A percentile compares a stretch with the other conserved stretches of the same genome.
Conservation (phyloP, 2,329 filamentous ascomycete genomes). For the Apiospora rasikravindrae region DNA sequence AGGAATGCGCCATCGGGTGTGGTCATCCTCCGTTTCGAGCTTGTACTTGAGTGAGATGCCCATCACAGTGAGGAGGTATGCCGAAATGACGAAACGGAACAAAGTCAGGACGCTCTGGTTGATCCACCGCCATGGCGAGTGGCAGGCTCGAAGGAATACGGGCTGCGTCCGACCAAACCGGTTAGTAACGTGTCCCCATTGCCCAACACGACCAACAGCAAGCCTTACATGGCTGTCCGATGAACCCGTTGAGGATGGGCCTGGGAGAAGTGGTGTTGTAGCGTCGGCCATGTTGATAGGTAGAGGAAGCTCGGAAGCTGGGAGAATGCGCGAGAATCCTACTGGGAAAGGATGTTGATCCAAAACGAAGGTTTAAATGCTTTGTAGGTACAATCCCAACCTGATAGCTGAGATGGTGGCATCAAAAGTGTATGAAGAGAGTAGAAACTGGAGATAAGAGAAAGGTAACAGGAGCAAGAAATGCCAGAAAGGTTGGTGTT, state of each 20-base stretch:
- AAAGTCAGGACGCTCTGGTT: conserved; percentile 51
- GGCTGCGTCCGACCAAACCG: conserved; percentile 41
- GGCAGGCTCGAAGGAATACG: conserved; percentile 56
- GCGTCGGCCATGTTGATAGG: conserved; percentile 32
- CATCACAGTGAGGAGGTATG: conserved; percentile 48
- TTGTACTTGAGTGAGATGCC: conserved; percentile 53
- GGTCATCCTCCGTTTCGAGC: conserved; percentile 45
- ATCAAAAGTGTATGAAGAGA: neutral
- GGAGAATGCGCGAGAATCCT: neutral
- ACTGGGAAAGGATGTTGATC: conserved; percentile 12
- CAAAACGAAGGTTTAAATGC: conserved; percentile 10
- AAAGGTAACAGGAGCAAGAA: neutral
- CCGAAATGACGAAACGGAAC: conserved; percentile 48
- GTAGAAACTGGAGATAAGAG: neutral
- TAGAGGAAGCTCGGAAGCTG: neutral
- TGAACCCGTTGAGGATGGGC: conserved; percentile 27
- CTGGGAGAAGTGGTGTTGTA: conserved; percentile 36
- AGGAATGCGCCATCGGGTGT: conserved; percentile 47
- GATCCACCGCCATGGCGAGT: conserved; percentile 56
- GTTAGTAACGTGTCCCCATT: neutral
- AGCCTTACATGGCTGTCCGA: conserved; percentile 40
- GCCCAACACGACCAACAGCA: neutral
- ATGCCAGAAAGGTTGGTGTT: neutral
- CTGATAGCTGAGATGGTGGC: neutral
- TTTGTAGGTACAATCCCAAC: neutral